A percentile compares a stretch with the other conserved stretches of the same genome.
Conservation (phyloP, 345 rosid genomes). For the Isatis tinctoria region DNA sequence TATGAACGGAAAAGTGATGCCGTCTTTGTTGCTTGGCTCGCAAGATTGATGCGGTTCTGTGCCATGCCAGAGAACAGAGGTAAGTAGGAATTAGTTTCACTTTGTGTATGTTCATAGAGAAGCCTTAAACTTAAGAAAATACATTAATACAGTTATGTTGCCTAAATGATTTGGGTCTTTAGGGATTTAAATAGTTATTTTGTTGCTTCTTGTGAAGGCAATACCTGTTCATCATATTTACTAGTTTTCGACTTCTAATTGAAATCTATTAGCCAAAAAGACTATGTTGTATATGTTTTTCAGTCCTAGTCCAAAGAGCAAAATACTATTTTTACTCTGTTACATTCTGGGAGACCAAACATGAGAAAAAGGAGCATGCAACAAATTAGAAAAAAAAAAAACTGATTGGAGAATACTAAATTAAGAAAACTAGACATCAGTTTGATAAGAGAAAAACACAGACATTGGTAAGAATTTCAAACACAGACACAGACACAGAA, state of each 20-base stretch:
- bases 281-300: too few relatives aligned
- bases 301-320: too few relatives aligned
- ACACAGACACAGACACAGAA: neutral
- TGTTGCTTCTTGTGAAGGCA: neutral
- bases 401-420: neutral
- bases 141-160: neutral
- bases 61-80: neutral
- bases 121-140: neutral
- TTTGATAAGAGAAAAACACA: neutral
- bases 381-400: neutral
- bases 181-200: neutral
- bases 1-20: neutral
- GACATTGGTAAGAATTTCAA: neutral
- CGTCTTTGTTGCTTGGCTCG: neutral
- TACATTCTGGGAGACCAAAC: neutral
- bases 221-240: neutral
- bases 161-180: neutral
- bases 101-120: neutral
- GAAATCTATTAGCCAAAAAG: neutral
- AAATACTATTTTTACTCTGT: neutral
- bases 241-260: neutral
- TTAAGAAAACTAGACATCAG: neutral
- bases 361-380: neutral
- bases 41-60: neutral
- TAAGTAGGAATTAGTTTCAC: neutral